Conservation (phyloP, 441 rosid genomes). For the Euphorbia schlechtendalii region DNA sequence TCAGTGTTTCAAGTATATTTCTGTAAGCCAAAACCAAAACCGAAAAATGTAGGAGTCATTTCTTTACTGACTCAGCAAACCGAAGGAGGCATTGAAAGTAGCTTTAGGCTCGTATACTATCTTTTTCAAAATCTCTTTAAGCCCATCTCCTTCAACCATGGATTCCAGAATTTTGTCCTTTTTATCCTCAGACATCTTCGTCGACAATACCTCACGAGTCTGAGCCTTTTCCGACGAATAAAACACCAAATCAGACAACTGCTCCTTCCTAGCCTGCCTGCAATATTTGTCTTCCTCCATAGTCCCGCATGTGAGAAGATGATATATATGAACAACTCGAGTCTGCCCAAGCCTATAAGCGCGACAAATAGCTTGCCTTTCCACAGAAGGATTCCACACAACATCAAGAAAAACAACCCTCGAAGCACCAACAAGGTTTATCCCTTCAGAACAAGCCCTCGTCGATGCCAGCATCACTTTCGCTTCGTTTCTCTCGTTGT, state of each 20-base stretch:
- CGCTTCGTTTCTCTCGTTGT: slow-evolving; percentile 37
- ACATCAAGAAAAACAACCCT: slow-evolving; percentile 65
- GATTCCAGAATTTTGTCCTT: slow-evolving; percentile 45
- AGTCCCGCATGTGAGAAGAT: slow-evolving; percentile 45
- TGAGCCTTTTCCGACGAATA: slow-evolving; percentile 25
- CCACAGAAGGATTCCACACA: slow-evolving; percentile 69
- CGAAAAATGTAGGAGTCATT: no score
- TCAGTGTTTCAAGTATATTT: no score
- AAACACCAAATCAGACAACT: slow-evolving; percentile 46
- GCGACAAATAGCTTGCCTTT: slow-evolving; percentile 71
- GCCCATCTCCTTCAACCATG: slow-evolving; percentile 28
- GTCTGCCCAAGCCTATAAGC: slow-evolving; percentile 71
- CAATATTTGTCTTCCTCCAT: slow-evolving; percentile 45
- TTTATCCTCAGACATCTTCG: slow-evolving; percentile 27
- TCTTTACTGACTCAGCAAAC: slow-evolving; percentile 6
- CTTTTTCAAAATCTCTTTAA: slow-evolving; percentile 37
- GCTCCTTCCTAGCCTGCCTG: slow-evolving; percentile 46
- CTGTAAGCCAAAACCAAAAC: no score
- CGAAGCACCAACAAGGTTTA: slow-evolving; percentile 72
- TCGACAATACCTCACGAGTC: slow-evolving; percentile 12
- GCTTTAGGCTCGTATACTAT: slow-evolving; percentile 24
- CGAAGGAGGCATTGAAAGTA: slow-evolving; percentile 20
- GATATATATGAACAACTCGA: slow-evolving; percentile 48
- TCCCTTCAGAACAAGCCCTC: slow-evolving; percentile 71
- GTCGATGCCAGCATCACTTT: slow-evolving; percentile 68